Evolutionary conservation across 139 green algal genomes (phyloP).

Genomic region (Pleodorina starrii): DNA sequence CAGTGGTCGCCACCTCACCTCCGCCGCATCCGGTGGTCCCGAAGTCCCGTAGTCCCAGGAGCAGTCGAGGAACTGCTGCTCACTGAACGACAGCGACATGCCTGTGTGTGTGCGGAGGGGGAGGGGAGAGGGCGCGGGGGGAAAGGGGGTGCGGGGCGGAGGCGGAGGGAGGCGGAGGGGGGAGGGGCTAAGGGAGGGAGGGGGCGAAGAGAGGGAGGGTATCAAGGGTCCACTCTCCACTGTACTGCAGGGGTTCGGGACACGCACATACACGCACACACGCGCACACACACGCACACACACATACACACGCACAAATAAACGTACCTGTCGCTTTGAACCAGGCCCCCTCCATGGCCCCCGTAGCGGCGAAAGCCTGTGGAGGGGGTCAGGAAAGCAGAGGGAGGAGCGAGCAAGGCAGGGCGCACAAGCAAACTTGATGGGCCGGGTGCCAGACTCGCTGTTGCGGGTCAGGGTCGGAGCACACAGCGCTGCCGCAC

Average conservation of each 20-base stretch:
- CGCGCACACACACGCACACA: background rate
- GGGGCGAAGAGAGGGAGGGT: background rate
- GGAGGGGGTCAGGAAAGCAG: background rate
- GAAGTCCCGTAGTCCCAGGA: constrained; percentile 67
- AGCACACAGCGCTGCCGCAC: background rate
- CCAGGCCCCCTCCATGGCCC: constrained; percentile 59
- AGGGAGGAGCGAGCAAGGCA: background rate
- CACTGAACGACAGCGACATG: constrained; percentile 61
- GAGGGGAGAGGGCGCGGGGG: background rate
- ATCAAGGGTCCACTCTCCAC: background rate
- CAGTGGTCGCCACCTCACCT: constrained; percentile 1
- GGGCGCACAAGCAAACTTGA: background rate
- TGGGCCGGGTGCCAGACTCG: background rate
- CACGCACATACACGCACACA: background rate
- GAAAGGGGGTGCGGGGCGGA: background rate
- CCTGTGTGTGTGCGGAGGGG: background rate
- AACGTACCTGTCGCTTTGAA: constrained; percentile 62
- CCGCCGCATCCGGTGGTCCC: constrained; percentile 48
- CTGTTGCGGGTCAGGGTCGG: background rate
- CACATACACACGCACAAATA: background rate
- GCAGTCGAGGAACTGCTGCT: constrained; percentile 84
- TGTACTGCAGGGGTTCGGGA: background rate
- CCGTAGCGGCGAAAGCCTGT: constrained; percentile 50
- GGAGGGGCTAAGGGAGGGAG: background rate
- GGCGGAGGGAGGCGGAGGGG: background rate